Percentiles rank a stretch among this genome's conserved stretches.
phyloP scores from a whole-genome alignment of 192 early-diverging fungal species.

The Backusella liffmaniae region DNA sequence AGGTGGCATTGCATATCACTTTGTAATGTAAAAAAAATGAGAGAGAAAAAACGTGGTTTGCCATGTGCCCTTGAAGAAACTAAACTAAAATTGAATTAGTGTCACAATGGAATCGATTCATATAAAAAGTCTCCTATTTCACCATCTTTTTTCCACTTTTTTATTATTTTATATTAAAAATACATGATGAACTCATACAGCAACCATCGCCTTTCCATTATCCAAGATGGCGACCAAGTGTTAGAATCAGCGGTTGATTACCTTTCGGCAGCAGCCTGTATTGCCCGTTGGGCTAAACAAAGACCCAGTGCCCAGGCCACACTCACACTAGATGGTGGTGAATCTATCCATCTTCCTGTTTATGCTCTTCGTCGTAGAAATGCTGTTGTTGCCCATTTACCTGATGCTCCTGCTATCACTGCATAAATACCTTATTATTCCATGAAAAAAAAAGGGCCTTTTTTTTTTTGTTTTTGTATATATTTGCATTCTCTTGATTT shows the following conservation, averaged over 20 bases:
- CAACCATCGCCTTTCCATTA: not conserved
- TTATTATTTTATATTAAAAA: not conserved
- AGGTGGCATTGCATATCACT: not conserved
- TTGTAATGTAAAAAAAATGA: not conserved
- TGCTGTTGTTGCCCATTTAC: slow-evolving; percentile 23
- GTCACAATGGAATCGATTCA: not conserved
- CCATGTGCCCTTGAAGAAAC: not conserved
- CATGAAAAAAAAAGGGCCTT: too few relatives aligned
- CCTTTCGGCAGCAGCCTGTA: slow-evolving; percentile 10
- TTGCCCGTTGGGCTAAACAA: slow-evolving; percentile 12
- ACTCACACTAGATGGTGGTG: slow-evolving; percentile 11
- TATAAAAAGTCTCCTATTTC: slow-evolving; percentile 1
- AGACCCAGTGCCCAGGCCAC: slow-evolving; percentile 17
- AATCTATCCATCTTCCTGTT: slow-evolving; percentile 16
- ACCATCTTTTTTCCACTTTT: not conserved
- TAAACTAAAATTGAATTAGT: not conserved
- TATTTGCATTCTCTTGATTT: not conserved
- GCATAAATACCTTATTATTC: not conserved
- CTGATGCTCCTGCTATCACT: slow-evolving; percentile 22
- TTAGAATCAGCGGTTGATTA: slow-evolving; percentile 2
- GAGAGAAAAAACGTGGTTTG: not conserved
- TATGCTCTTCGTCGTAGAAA: slow-evolving; percentile 30
- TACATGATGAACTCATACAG: not conserved
- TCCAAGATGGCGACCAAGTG: slow-evolving; percentile 15
- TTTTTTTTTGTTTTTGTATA: not conserved